These are phyloP conservation scores for Nitzschia sp. DNA, from an alignment of 108 stramenopile genomes.

Conservation along the genomic window DNA sequence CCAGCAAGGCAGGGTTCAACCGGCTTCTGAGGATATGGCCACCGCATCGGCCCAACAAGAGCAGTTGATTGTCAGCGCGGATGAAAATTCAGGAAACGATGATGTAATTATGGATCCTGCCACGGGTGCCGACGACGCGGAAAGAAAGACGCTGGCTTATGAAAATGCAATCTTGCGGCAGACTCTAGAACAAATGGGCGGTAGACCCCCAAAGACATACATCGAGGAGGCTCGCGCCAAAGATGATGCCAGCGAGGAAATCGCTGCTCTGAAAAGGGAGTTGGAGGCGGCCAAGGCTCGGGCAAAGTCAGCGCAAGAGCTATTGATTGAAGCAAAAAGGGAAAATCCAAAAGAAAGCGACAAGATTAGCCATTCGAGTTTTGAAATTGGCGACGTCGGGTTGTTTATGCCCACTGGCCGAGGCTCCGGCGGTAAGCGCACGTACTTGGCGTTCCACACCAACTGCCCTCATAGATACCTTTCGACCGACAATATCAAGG, in stretches of 20 bases:
- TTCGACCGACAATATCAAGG: slow-evolving; percentile 73
- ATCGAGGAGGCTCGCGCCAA: slow-evolving; percentile 55
- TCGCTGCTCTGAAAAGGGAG: slow-evolving; percentile 33
- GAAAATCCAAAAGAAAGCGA: slow-evolving; percentile 46
- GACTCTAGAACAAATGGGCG: slow-evolving; percentile 66
- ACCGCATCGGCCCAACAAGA: slow-evolving; percentile 35
- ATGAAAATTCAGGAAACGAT: slow-evolving; percentile 63
- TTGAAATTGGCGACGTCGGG: slow-evolving; percentile 78
- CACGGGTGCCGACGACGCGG: slow-evolving; percentile 49
- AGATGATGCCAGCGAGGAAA: slow-evolving; percentile 30
- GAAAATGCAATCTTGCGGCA: slow-evolving; percentile 82
- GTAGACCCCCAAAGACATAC: slow-evolving; percentile 68
- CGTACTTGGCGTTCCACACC: slow-evolving; percentile 83
- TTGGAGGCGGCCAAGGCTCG: slow-evolving; percentile 48
- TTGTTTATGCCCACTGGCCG: slow-evolving; percentile 87
- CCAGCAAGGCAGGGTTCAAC: slow-evolving; percentile 27
- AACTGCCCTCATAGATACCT: slow-evolving; percentile 83
- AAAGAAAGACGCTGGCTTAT: slow-evolving; percentile 73
- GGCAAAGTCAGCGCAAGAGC: slow-evolving; percentile 40
- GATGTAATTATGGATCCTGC: slow-evolving; percentile 65
- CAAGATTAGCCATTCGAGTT: slow-evolving; percentile 86
- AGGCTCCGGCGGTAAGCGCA: slow-evolving; percentile 67
- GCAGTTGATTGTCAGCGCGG: slow-evolving; percentile 77
- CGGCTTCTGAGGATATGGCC: slow-evolving; percentile 21
- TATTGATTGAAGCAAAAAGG: slow-evolving; percentile 20